These are phyloP conservation scores for Ampelomyces quisqualis DNA, from an alignment of 2,329 filamentous ascomycete species.

Conservation along the genomic window DNA sequence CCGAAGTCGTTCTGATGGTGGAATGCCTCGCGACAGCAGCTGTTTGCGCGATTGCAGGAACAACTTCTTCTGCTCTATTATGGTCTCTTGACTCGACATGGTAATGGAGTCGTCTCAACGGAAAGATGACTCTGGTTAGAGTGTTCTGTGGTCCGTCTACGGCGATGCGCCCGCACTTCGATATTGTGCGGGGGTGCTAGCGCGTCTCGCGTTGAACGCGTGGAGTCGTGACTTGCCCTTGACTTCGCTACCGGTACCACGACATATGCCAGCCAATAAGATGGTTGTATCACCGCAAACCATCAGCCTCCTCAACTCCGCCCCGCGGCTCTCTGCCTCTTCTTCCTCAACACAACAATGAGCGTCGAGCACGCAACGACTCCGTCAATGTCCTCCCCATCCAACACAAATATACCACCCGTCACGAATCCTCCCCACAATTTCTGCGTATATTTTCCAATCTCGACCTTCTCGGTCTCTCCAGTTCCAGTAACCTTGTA, in stretches of 20 bases:
- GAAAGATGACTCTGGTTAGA: neutral
- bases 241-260: neutral
- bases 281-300: too few relatives aligned
- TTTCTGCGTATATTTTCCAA: slow-evolving; percentile 29
- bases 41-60: slow-evolving; percentile 66
- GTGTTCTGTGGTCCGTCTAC: too few relatives aligned
- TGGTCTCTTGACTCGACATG: slow-evolving; percentile 41
- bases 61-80: slow-evolving; percentile 62
- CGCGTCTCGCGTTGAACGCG: slow-evolving; percentile 1
- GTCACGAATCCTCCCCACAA: slow-evolving; percentile 26
- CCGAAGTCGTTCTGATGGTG: slow-evolving; percentile 58
- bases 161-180: neutral
- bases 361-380: slow-evolving; percentile 26
- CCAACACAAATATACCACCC: slow-evolving; percentile 24
- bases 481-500: slow-evolving; percentile 20
- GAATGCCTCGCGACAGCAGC: slow-evolving; percentile 60
- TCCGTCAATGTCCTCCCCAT: slow-evolving; percentile 22
- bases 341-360: slow-evolving; percentile 31
- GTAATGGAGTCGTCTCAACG: neutral
- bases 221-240: slow-evolving; percentile 4
- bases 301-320: neutral
- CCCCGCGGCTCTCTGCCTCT: slow-evolving; percentile 23
- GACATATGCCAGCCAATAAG: too few relatives aligned
- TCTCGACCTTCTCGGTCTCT: slow-evolving; percentile 14
- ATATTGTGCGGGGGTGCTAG: slow-evolving; percentile 6